Base-by-base conservation (phyloP, 2,329 filamentous ascomycete genomes). In the Purpureocillium lavendulum region DNA sequence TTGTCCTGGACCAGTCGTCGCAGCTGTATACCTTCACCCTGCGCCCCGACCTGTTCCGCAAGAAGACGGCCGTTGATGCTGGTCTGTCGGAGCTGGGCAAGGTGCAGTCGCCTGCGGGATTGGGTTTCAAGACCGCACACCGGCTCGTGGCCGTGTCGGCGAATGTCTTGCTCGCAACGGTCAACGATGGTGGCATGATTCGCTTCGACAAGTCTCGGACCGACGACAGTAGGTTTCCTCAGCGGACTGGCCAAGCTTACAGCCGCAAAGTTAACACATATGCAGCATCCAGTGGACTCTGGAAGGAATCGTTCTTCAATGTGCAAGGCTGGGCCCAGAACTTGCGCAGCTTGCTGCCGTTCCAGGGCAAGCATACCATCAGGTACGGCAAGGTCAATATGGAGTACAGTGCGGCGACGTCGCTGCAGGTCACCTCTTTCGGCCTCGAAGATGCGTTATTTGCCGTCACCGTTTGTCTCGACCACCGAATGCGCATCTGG, bases 401-500 rank as follows among this genome's bases (percentile, higher is more conserved):
- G 60, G 82, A 88, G 45, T 66, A 77, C 44, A 80, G 76, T 41
- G 73, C 84, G 3, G 80, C 82, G 4, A 80, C 79, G 1, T 80
- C 83, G 4, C 73, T 77, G 47, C 60, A 77, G 57, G 58, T 74
- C 38, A 69, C 72, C 10, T 60, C 65, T 21, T 60, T 77, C 43
- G 73, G 71, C 4, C 57, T 73, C 15, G 63, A 72, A 8, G 60
- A 67, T 36, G 62, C 62, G 6, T 61, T 70, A 1, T 81, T 77
- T 48, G 67, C 76, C 2, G 86, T 95, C 51, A 89, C 89, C 0
- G 78, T 95, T 36, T 92, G 85, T 46, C 69, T 98, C 43, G 89
- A 98, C 51, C 89, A 98, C 57, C 82, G 80, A 10, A 66, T 98
- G 56, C 82, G 88, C 53, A 80, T 92, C 30, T 97, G 92, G 90